Base-by-base conservation (phyloP, 2,329 filamentous ascomycete genomes). In the Ophiostoma perfectum region DNA sequence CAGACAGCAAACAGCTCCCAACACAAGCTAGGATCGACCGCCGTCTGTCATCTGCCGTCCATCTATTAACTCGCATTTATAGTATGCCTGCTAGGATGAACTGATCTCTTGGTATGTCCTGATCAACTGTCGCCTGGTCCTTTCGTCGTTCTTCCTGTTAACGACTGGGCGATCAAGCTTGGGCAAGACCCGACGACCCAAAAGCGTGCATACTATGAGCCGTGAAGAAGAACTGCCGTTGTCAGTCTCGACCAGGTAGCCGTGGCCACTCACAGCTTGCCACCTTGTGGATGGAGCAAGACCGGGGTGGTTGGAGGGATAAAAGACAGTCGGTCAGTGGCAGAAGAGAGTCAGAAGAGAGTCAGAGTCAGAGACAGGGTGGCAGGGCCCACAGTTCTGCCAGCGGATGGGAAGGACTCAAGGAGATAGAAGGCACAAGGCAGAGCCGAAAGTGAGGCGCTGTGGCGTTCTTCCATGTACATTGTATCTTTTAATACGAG, bases 251-350 rank as follows among this genome's bases (percentile, higher is more conserved):
- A 38, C 14, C 16, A 12, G 16, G 49, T 62, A 3, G 52, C 7
- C 9, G 14, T 41, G 58, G 38, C 58, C 58, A 62, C 58, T 62
- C 58, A 62, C 58, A 18, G 58, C 36, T n/a, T 62, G 58, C 58
- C 58, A 62, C 58, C 58, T 39, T 62, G 27, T 27, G 9, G 27
- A 55, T 55, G 49, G 49, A 11, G n/a, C 49, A 27, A 27, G 27
- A 27, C 27, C 27, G 27, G 49, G 8, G 49, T 47, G 49, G 18
- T 55, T n/a, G 49, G 49, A 55, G 18, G 27, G 8, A 55, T 55
- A 27, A 14, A 9, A 55, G n/a, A 55, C n/a, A 27, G 49, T 55
- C 49, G 49, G 49, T 55, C 49, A 55, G 49, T 49, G 14, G 14
- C 47, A 16, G 47, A 7, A 6, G 47, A 49, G 47, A 49, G 47